Evolutionary conservation across 306 rosid species (phyloP), one percentile per base, ranked within the genome.

Genomic region (Gastrolobium villosum): DNA sequence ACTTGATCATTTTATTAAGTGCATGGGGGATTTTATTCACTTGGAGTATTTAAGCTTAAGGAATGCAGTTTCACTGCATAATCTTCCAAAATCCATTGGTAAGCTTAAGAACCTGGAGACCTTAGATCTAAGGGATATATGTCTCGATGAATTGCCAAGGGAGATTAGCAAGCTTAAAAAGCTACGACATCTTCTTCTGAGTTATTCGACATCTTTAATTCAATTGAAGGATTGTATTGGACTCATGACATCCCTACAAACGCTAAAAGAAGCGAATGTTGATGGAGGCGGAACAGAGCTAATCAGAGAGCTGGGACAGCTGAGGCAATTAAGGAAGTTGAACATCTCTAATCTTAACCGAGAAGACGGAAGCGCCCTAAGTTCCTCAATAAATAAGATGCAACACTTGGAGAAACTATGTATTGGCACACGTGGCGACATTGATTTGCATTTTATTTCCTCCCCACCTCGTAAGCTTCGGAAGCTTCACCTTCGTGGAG

Each of bases 91-190:
- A 4, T 10, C 44, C 44, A 60, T 60, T 35, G 66, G 26, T 20
- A 20, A 20, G 26, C 26, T 20, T 0, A 20, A 20, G 26, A 20
- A 20, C 1, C 0, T 20, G 8, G 66, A 60, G 44, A 35, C 66
- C 4, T 35, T 60, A 9, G 7, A 10, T 35, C 26, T 34, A 60
- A 34, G 3, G 5, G 7, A 10, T 10, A 60, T 26, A 3, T 0
- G 0, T 2, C 15, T 60, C 0, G 1, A 4, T 11, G 26, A 4
- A 13, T 6, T 74, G 34, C 79, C 79, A 45, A 74, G 35, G 3
- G 68, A 73, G 14, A 57, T 57, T 10, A 30, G 50, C 34, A 73
- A 30, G 34, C 56, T 73, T 39, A 28, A 0, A 73, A 73, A 73
- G 68, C 56, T 73, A 43, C 10, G 34, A 28, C 68, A 73, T 20